Percentiles rank a stretch among this genome's conserved stretches.
Conservation (phyloP, 164 flowering plant species). For the Kalanchoe fedtschenkoi region DNA sequence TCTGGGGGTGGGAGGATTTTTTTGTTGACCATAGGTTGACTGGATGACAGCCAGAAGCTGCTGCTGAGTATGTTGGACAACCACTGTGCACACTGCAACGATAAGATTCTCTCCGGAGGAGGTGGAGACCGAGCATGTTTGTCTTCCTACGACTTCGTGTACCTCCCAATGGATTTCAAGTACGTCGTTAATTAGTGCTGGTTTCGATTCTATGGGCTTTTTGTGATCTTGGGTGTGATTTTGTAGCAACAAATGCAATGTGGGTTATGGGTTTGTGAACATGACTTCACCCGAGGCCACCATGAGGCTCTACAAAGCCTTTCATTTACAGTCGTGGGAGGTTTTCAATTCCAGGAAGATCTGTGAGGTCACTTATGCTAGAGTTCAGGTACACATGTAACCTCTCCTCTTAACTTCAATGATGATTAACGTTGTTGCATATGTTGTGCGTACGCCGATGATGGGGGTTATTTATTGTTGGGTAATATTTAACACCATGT, state of each 20-base stretch:
- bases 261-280: slow-evolving; percentile 96
- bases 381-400: slow-evolving; percentile 56
- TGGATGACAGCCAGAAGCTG: slow-evolving; percentile 67
- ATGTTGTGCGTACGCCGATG: neutral
- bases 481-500: neutral
- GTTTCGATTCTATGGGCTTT: neutral
- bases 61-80: slow-evolving; percentile 84
- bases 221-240: neutral
- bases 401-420: neutral
- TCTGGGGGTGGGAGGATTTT: too few relatives aligned
- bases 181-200: slow-evolving; percentile 8
- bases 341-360: slow-evolving; percentile 90
- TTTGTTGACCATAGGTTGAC: neutral
- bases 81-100: slow-evolving; percentile 87
- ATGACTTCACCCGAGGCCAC: slow-evolving; percentile 79
- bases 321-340: slow-evolving; percentile 78
- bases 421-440: neutral
- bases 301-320: slow-evolving; percentile 72
- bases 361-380: slow-evolving; percentile 79
- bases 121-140: slow-evolving; percentile 47
- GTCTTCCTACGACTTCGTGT: slow-evolving; percentile 83
- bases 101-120: slow-evolving; percentile 32
- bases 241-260: slow-evolving; percentile 87
- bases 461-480: neutral
- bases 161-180: slow-evolving; percentile 96